Evolutionary conservation across 495 filamentous ascomycete genomes (phyloP), one percentile per base, ranked within the genome.

Genomic region (Penicillium diatomitis): DNA sequence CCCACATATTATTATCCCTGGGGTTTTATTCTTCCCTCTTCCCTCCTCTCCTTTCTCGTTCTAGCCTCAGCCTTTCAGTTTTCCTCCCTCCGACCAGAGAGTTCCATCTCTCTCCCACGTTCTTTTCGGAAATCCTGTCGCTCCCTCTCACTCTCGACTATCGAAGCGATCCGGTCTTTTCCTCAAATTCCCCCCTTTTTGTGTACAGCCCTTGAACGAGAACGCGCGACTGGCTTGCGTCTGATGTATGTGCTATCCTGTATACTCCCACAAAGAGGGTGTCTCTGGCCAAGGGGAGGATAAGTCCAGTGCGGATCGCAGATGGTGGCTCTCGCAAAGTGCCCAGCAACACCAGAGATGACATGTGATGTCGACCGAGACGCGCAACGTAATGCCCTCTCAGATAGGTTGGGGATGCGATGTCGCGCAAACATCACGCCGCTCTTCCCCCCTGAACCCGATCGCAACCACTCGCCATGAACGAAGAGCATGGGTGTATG

Each of bases 81-180:
- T 57, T 59, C 68, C 69, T 64, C 62, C 58, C 58, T 69, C 68
- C 67, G 68, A 72, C 68, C 68, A 56, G 68, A 72, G 68, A 55
- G 67, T 60, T 60, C 54, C 50, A 60, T 68, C 69, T 70, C 71
- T 74, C 64, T 62, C 56, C 48, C 56, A 72, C 71, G 51, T 60
- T 72, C 71, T 47, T 73, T 73, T 48, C 44, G 63, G 61, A 63
- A 63, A 61, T 49, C 49, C 48, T 44, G 48, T 54, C 63, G 48
- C 55, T 67, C 65, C 20, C 20, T 20, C 20, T 20, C 20, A 20
- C 20, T 60, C 61, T 63, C 51, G 28, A 48, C 20, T 12, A 56
- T 37, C 56, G 44, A 38, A 39, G 40, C 49, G 52, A 27, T 53
- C 55, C 41, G 10, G 34, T 53, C 41, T 45, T 20, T 20, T 20